Base-by-base conservation (phyloP, 129 eudicot genomes). In the Chrysanthemum seticuspe region DNA sequence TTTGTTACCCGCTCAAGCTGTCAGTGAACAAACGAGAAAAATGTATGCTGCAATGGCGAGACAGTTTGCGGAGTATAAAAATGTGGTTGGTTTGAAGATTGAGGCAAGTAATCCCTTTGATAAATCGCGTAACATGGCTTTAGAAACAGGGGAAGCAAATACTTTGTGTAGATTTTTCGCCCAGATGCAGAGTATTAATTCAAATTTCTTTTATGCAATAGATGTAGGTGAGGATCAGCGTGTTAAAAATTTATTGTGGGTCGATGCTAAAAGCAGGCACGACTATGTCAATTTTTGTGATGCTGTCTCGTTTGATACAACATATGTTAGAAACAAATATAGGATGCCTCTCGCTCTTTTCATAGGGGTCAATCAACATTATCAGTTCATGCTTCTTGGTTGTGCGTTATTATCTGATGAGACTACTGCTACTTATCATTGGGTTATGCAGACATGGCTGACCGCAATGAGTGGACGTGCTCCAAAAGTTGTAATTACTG, bases 31-130 rank as follows among this genome's bases (percentile, higher is more conserved):
- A 65, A 94, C 99, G 1, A 23, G 25, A 80, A 90, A 85, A 19
- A 19, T 90, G 90, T 90, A 94, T 76, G 97, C 96, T 84, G 94
- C 93, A 55, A 90, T 94, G 99, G 97, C 99, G 6, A 83, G 89
- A 63, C 96, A 94, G 74, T 90, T 88, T 82, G 97, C 96, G 6
- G 99, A 90, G 76, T 94, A 94, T 79, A 90, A 94, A 72, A 90
- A 78, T 72, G 97, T 89, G 36, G 93, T 90, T 65, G 93, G 96
- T 52, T 76, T 83, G 57, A 88, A 80, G 79, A 87, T 83, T 8
- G 97, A 88, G 48, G 74, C 88, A 1, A 88, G 65, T 62, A 80
- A 73, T 74, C 80, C 77, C 1, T 83, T 79, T 58, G 93, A 88
- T 63, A 94, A 88, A 82, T 76, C 83, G 36, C 96, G 93, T 44